Conservation (phyloP, 2,329 filamentous ascomycete species). For the Arthroderma sp. region DNA sequence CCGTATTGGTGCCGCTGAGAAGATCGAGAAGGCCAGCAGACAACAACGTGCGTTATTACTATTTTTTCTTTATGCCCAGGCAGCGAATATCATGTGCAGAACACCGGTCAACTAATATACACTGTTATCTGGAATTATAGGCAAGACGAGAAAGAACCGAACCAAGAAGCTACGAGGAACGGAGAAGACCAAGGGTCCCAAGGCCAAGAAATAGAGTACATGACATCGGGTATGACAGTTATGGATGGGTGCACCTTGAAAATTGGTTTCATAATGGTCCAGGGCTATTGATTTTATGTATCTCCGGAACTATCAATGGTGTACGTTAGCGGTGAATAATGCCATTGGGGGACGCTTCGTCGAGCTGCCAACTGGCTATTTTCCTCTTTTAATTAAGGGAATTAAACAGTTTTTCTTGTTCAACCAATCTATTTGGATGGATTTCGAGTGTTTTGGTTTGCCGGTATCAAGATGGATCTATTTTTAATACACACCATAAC, state of each 20-base stretch:
- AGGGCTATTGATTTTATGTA: constrained; percentile 9
- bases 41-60: constrained; percentile 82
- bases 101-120: too few species aligned
- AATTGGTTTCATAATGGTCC: constrained; percentile 8
- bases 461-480: too few species aligned
- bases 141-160: constrained; percentile 99
- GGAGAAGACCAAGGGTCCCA: constrained; percentile 95
- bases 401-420: too few species aligned
- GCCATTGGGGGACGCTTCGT: constrained; percentile 8
- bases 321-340: constrained; percentile 13
- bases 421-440: too few species aligned
- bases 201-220: constrained; percentile 49
- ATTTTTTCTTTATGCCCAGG: constrained; percentile 4
- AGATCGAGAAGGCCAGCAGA: constrained; percentile 95
- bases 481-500: too few species aligned
- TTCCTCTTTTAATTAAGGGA: too few species aligned
- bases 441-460: too few species aligned
- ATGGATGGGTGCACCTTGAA: constrained; percentile 9
- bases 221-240: constrained; percentile 4
- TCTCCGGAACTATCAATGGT: constrained; percentile 10
- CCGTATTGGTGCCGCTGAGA: constrained; percentile 78
- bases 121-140: constrained; percentile 39
- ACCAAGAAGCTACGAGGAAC: constrained; percentile 97
- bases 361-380: too few species aligned
- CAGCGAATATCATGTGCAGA: too few species aligned